Percentiles rank a stretch among this genome's conserved stretches.
Evolutionary conservation across 345 rosid species (phyloP).

Genomic region (Citrus australasica): DNA sequence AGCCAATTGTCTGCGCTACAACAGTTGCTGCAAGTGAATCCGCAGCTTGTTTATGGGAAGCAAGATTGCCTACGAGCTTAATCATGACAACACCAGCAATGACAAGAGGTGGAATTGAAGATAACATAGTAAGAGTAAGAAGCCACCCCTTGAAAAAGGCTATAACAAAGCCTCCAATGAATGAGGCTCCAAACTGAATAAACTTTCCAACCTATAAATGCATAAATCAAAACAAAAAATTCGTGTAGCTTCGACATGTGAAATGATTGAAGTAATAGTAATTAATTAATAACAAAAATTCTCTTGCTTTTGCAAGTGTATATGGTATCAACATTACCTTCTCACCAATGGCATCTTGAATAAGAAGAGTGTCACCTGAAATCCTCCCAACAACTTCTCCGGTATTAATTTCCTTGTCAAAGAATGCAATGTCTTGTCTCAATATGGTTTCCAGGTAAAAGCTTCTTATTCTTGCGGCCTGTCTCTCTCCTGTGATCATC

Average conservation of each 20-base stretch:
- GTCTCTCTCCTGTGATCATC: conserved; percentile 76
- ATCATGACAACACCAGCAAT: conserved; percentile 48
- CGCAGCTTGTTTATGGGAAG: conserved; percentile 52
- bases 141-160: conserved; percentile 75
- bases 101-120: conserved; percentile 55
- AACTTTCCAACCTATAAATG: conserved; percentile 62
- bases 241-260: not conserved
- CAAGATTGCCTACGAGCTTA: conserved; percentile 37
- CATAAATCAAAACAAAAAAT: not conserved
- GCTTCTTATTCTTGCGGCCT: conserved; percentile 56
- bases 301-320: not conserved
- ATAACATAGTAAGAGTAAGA: conserved; percentile 53
- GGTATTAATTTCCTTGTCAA: conserved; percentile 62
- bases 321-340: conserved; percentile 34
- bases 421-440: conserved; percentile 66
- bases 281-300: not conserved
- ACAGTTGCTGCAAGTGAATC: conserved; percentile 49
- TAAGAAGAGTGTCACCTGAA: conserved; percentile 71
- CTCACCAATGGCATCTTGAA: conserved; percentile 76
- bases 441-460: conserved; percentile 55
- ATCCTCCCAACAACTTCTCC: conserved; percentile 70
- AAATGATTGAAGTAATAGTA: not conserved
- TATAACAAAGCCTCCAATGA: conserved; percentile 66
- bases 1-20: conserved; percentile 67
- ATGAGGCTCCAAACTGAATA: conserved; percentile 47